Base-by-base conservation (phyloP, 2,329 filamentous ascomycete species). In the Scortechinia acanthostroma region DNA sequence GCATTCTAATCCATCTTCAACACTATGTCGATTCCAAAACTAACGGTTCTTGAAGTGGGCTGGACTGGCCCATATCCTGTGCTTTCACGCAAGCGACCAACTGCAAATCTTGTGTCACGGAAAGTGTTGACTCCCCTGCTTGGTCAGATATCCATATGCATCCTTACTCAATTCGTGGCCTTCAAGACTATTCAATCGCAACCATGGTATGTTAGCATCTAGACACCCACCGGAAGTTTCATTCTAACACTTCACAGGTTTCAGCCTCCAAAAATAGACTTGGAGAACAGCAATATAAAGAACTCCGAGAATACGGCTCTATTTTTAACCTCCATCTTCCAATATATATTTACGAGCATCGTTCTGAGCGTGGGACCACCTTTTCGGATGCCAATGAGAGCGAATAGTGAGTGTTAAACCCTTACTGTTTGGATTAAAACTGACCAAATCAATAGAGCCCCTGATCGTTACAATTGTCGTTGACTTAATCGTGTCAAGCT, bases 301-400 rank as follows among this genome's bases (percentile, higher is more conserved):
- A 97, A 97, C 62, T 95, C 89, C 6, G 87, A 97, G 56, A 97
- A 98, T 56, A 95, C 91, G 0, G 82, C 86, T 0, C 69, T 98
- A 1, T 98, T 98, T 68, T 67, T 97, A 22, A 72, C 91, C 3
- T 94, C 87, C 2, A 96, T 90, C 61, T 97, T 91, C 57, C 91
- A 97, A 60, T 98, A 98, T 62, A 94, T 95, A 28, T 73, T 96
- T 19, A 87, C 89, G 0, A 93, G 88, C 3, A 75, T 97, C 30
- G 86, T 97, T 1, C 73, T 98, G 22, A 95, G 86, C 54, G 88
- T 93, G n/a, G 94, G 93, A 1, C 82, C 79, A 23, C 93, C 93
- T 1, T 98, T 95, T 67, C 76, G 93, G 45, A 86, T 93, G 55
- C 77, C 79, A 15, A 88, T 90, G 69, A 70, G 70, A 16, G 76